Base-by-base conservation (phyloP, 2,329 filamentous ascomycete genomes). In the Myriosclerotinia duriaeana region DNA sequence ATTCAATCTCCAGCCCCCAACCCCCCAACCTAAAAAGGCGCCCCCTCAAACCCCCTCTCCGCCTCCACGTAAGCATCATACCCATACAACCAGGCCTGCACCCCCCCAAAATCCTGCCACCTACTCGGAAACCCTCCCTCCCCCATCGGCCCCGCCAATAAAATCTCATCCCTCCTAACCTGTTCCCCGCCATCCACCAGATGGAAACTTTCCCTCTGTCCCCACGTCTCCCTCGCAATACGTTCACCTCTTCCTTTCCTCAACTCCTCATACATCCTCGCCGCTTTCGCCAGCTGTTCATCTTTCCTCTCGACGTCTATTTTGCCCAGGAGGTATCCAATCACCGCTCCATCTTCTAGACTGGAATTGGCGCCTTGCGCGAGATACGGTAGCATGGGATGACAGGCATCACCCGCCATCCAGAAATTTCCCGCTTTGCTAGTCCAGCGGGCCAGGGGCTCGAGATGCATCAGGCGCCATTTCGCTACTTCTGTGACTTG, bases 281-380 rank as follows among this genome's bases (percentile, higher is more conserved):
- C 73, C 0, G 78, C 80, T n/a, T 79, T 77, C 0, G 80, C 79
- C 1, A 87, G 67, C 38, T 84, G 79, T 0, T 81, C 78, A 5
- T 78, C 69, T 52, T 79, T 77, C 0, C 75, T 76, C 44, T 78
- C 76, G 5, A 17, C 65, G 17, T 48, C 15, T 12, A 88, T 78
- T 3, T 81, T 78, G 0, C 82, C 82, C 0, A 91, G 77, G 1
- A 90, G 72, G 0, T 81, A 78, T 0, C 88, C 88, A 0, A 91
- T 77, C 0, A 89, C 86, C 0, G 87, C 87, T 0, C 87, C 88
- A 64, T 91, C 89, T 73, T 91, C 88, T 1, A 91, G 79, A 0
- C 85, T 84, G 0, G 83, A 87, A 72, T 89, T 89, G 17, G 88
- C 88, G 0, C 89, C 88, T 75, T 87, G 89, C 0, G 85, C 88